These are phyloP conservation scores for Discostella stelligeroides DNA, from an alignment of 108 stramenopile genomes.

Conservation along the genomic window DNA sequence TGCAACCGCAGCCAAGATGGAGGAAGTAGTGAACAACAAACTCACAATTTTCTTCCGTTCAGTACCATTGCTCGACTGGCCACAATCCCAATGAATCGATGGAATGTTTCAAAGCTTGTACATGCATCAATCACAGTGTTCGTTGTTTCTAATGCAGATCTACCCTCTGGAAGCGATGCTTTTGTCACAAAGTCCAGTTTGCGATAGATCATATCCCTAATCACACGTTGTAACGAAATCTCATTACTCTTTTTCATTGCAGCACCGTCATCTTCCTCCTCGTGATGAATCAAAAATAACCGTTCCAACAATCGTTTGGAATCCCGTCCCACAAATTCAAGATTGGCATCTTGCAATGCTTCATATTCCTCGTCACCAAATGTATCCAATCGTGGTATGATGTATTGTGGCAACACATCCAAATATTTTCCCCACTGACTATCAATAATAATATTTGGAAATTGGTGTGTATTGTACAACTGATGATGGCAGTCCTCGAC, in stretches of 20 bases:
- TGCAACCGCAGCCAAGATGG: too few relatives aligned
- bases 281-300: constrained; percentile 13
- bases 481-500: constrained; percentile 41
- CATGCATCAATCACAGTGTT: constrained; percentile 16
- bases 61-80: constrained; percentile 77
- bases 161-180: not conserved
- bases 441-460: not conserved
- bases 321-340: constrained; percentile 24
- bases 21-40: not conserved
- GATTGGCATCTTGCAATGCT: constrained; percentile 27
- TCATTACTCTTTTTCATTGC: not conserved
- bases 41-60: constrained; percentile 54
- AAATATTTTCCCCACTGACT: constrained; percentile 42
- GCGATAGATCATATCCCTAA: constrained; percentile 30
- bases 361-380: constrained; percentile 39
- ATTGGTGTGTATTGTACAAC: not conserved
- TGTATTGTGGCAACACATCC: constrained; percentile 27
- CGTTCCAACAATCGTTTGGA: constrained; percentile 22
- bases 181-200: not conserved
- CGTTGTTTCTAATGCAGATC: not conserved
- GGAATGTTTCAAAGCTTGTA: constrained; percentile 49
- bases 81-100: constrained; percentile 60
- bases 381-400: constrained; percentile 52
- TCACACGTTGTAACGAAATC: constrained; percentile 8
- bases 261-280: not conserved